Evolutionary conservation across 1,139 yeast species (phyloP), one percentile per base, ranked within the genome.

Genomic region (Candida sojae): DNA sequence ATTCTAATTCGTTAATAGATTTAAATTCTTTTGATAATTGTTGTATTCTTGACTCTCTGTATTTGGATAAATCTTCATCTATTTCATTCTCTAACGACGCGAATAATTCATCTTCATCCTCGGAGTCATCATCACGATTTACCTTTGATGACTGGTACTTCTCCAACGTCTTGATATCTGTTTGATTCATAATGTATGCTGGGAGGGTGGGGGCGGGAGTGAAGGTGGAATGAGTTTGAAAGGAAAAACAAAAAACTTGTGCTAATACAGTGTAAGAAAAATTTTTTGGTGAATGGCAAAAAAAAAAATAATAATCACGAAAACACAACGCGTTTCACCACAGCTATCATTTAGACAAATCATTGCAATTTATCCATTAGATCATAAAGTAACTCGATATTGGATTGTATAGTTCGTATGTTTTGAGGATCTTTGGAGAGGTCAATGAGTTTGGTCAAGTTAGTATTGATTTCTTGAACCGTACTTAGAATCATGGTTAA

Each of bases 11-110:
- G 43, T 73, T 67, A 65, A 80, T 58, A 49, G 62, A 56, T 59
- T 69, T 63, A 65, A 78, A 62, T 62, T 79, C 80, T 60, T 75
- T 54, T 51, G 71, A 52, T 63, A 79, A 59, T 62, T 83, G 73
- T 46, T 76, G 75, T 34, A 82, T 64, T 42, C 86, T 61, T 42
- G 75, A 71, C 51, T 80, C 86, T 49, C 84, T 67, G 53, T 76
- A 76, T 42, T 61, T 64, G 4, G 37, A 26, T 66, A 56, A 25
- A 68, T 68, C 69, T 39, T 67, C 73, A 23, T 73, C 75, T 12
- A 47, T 49, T 32, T 52, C 55, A 11, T 48, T 33, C 42, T 73
- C 72, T 28, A 73, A 67, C 17, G 65, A 62, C 30, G 71, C 73
- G 17, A 74, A 54, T 41, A 71, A 68, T 61, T 51, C 75, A 59